phyloP scores from a whole-genome alignment of 1,284 basidiomycete genomes.

The Chalciporus sp. region DNA sequence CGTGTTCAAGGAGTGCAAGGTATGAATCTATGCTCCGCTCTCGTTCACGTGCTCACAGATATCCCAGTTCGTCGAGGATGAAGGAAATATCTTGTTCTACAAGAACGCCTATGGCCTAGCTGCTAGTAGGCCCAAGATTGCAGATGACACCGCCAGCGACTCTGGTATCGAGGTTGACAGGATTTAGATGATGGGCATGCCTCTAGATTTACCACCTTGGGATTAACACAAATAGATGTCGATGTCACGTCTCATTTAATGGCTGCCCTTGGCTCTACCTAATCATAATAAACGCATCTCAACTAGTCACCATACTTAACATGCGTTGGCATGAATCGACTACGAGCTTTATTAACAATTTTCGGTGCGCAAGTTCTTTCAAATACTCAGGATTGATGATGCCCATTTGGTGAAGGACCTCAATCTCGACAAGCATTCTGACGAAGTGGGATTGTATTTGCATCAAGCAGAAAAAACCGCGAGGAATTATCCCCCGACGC shows the following conservation, averaged over 20 bases:
- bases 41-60: slow-evolving; percentile 18
- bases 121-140: slow-evolving; percentile 62
- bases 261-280: neutral
- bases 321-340: neutral
- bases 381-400: too few relatives aligned
- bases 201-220: slow-evolving; percentile 6
- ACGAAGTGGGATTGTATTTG: too few relatives aligned
- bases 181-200: slow-evolving; percentile 23
- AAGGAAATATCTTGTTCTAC: slow-evolving; percentile 90
- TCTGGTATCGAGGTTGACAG: slow-evolving; percentile 81
- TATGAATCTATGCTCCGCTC: slow-evolving; percentile 23
- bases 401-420: too few relatives aligned
- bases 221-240: slow-evolving; percentile 13
- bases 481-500: too few relatives aligned
- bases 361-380: neutral
- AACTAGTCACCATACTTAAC: neutral
- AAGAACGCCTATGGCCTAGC: slow-evolving; percentile 86
- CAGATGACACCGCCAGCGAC: slow-evolving; percentile 71
- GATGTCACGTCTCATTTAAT: slow-evolving; percentile 11
- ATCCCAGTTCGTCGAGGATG: slow-evolving; percentile 85
- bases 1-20: slow-evolving; percentile 76
- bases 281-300: neutral
- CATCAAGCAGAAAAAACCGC: too few relatives aligned
- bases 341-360: neutral
- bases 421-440: too few relatives aligned